Base-by-base conservation (phyloP, 139 green algal species). In the Zygnema cylindricum region DNA sequence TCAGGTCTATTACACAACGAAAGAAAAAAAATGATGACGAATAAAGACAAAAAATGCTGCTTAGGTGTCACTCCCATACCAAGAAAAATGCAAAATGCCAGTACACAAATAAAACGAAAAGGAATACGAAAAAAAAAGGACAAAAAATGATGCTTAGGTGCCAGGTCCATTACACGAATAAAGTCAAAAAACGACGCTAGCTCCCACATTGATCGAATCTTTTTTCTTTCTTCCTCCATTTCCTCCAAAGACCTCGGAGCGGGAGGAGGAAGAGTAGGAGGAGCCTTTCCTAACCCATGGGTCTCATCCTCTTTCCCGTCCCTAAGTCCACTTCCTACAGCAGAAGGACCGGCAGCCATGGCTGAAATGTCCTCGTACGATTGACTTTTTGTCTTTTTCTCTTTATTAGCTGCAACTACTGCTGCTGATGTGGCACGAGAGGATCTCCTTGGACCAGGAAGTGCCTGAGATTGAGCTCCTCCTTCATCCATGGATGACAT, bases 161-260 rank as follows among this genome's bases (percentile, higher is more conserved):
- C 49, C 7, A 63, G 16, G 71, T 1, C 33, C 33, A 69, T 35
- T 83, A 83, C 76, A 71, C 32, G 43, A 35, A 83, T 36, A 36
- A 83, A 83, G 32, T 83, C 76, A 1, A 83, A 55, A 71, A 83
- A 33, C n/a, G 76, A 83, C 2, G 76, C 76, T 25, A 83, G 71
- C 76, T 83, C 76, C 76, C 76, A 83, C 76, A 83, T 83, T 32
- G 33, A 32, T 33, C 76, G 76, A 36, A 83, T 83, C n/a, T 63
- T 35, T 16, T 63, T 63, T 16, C 49, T 63, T 63, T 16, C 49
- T 63, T 7, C 49, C 16, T 63, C 49, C 49, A 63, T 63, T 63
- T 63, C 49, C 16, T 63, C 49, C 7, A 63, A 7, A 25, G 49
- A 63, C 16, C 49, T 7, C 7, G 49, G 49, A 63, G 49, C 7